These are phyloP conservation scores for Ceratocystis alfenasii DNA, from an alignment of 2,329 filamentous ascomycete genomes.

Conservation along the genomic window DNA sequence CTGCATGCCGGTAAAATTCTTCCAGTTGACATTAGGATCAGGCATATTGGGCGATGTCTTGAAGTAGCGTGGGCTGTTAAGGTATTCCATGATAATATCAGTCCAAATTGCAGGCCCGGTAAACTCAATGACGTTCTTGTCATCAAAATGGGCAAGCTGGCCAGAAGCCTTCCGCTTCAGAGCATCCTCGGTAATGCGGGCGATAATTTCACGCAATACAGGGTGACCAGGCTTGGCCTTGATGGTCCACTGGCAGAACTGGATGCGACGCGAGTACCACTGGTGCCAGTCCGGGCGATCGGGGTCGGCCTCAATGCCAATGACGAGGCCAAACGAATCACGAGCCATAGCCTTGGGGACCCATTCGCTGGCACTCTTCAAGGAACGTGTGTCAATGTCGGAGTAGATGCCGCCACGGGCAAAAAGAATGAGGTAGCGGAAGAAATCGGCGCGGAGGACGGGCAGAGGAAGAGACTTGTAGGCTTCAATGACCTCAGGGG, in stretches of 20 bases:
- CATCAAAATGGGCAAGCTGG: slow-evolving; percentile 43
- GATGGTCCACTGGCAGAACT: slow-evolving; percentile 99
- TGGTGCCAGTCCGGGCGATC: slow-evolving; percentile 84
- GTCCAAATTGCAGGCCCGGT: slow-evolving; percentile 94
- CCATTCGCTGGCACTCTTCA: slow-evolving; percentile 79
- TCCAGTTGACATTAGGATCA: slow-evolving; percentile 64
- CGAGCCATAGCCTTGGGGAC: slow-evolving; percentile 66
- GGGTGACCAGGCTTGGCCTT: slow-evolving; percentile 92
- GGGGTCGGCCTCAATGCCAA: slow-evolving; percentile 94
- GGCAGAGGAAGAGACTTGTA: slow-evolving; percentile 61
- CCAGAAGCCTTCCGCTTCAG: slow-evolving; percentile 59
- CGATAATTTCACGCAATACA: slow-evolving; percentile 74
- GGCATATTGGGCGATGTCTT: slow-evolving; percentile 47
- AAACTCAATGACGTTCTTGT: slow-evolving; percentile 78
- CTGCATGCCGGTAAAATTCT: slow-evolving; percentile 81
- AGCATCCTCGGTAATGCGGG: slow-evolving; percentile 72
- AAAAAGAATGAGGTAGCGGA: slow-evolving; percentile 57
- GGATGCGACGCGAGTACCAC: slow-evolving; percentile 92
- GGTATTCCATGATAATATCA: slow-evolving; percentile 79
- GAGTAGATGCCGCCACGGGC: slow-evolving; percentile 60
- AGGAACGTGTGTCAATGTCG: slow-evolving; percentile 80
- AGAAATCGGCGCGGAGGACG: slow-evolving; percentile 69
- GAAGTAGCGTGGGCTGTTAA: slow-evolving; percentile 85
- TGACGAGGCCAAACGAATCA: slow-evolving; percentile 68
- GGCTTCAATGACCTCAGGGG: slow-evolving; percentile 67